These are phyloP conservation scores for Suaeda aralocaspica DNA, from an alignment of 148 eudicot genomes.

Conservation along the genomic window DNA sequence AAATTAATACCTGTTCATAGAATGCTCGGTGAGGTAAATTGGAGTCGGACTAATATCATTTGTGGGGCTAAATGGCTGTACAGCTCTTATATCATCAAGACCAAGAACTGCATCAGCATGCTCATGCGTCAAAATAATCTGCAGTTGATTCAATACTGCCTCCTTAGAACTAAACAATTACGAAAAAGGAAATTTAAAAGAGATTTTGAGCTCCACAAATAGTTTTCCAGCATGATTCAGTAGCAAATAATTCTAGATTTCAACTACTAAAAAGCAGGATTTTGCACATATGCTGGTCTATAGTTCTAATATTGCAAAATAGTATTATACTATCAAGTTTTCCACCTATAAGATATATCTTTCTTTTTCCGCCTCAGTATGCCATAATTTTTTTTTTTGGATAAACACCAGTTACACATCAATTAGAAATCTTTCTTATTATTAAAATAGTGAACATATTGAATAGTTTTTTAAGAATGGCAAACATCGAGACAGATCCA, in stretches of 20 bases:
- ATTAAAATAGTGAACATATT: neutral
- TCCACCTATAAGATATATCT: neutral
- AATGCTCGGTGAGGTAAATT: conserved; percentile 61
- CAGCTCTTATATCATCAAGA: conserved; percentile 81
- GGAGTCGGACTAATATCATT: conserved; percentile 92
- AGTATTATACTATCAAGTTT: neutral
- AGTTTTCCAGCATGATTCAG: neutral
- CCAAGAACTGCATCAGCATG: conserved; percentile 99
- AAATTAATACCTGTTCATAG: conserved; percentile 67
- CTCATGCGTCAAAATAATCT: conserved; percentile 93
- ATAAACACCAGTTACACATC: neutral
- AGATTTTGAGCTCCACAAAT: neutral
- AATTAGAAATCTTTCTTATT: conserved; percentile 3
- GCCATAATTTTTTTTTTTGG: neutral
- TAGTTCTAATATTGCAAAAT: too few species aligned
- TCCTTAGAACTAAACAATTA: conserved; percentile 3
- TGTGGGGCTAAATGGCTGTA: conserved; percentile 81
- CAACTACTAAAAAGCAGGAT: neutral
- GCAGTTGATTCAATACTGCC: conserved; percentile 28
- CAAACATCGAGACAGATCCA: neutral
- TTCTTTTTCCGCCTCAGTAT: neutral
- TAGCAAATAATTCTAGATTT: neutral
- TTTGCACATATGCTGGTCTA: neutral
- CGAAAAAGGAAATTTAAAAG: neutral
- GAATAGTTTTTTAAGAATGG: neutral